Evolutionary conservation across 495 filamentous ascomycete genomes (phyloP).

Genomic region (Clavariopsis aquatica): DNA sequence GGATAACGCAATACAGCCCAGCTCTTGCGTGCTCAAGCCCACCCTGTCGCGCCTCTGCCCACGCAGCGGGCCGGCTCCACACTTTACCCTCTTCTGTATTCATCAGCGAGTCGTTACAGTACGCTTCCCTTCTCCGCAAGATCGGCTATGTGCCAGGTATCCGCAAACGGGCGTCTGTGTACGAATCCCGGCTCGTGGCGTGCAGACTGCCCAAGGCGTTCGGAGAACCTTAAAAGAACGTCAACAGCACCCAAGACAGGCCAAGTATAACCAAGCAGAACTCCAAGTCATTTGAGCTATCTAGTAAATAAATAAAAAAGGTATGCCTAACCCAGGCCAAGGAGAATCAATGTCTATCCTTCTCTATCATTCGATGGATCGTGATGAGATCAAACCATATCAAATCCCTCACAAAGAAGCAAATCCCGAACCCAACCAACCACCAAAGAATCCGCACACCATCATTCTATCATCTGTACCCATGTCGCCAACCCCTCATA

Average conservation of each 20-base stretch:
- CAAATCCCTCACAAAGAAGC: not conserved
- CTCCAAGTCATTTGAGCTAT: not conserved
- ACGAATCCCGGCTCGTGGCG: not conserved
- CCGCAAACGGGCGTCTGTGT: too few species aligned
- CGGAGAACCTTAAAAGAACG: constrained; percentile 4
- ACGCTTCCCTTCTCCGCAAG: too few species aligned
- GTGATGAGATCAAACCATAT: not conserved
- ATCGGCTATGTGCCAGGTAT: too few species aligned
- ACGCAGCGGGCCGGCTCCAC: not conserved
- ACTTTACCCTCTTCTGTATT: not conserved
- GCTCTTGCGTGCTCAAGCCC: not conserved
- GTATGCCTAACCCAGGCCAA: not conserved
- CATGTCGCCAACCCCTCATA: constrained; percentile 7
- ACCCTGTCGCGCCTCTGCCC: too few species aligned
- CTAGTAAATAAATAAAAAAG: not conserved
- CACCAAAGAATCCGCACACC: not conserved
- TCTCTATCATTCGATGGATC: not conserved
- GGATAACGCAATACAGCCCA: not conserved
- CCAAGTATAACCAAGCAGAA: not conserved
- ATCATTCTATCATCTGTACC: not conserved
- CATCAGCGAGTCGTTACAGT: too few species aligned
- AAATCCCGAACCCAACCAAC: not conserved
- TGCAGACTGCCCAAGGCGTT: not conserved
- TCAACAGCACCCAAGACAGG: not conserved
- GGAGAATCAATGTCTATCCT: not conserved